Evolutionary conservation across 2,329 filamentous ascomycete species (phyloP), one percentile per base, ranked within the genome.

Genomic region (Exophiala calicioides): DNA sequence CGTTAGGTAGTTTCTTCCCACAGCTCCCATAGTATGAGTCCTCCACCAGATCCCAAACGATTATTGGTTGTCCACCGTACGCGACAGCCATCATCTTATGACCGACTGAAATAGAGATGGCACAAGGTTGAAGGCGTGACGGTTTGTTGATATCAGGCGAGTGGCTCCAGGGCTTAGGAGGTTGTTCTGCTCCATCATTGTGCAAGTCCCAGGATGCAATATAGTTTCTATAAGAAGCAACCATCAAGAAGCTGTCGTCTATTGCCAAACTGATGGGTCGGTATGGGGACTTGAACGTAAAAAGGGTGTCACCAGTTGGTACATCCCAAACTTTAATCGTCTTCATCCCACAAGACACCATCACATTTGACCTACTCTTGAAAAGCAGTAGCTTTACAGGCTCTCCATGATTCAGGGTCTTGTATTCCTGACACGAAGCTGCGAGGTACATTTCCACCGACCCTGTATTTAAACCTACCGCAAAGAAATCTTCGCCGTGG

Each of bases 401-500:
- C 26, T 60, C 57, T 10, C 44, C 41, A 40, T 60, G 50, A 13
- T 47, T 3, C 13, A 60, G 13, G 9, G 23, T 36, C 23, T 47
- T 45, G 9, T 46, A 27, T 47, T 58, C 52, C 20, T 48, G 43
- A 38, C 50, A 60, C 1, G 55, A 56, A 12, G 52, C 47, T 5
- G 58, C 47, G 30, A 56, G 21, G 51, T 51, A 61, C n/a, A 60
- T 18, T 10, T 47, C 31, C 20, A 57, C 27, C 2, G 40, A 44
- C 4, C 58, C 59, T 33, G 33, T 52, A 5, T 29, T 50, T 8
- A 55, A 49, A 3, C 60, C 33, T 4, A 58, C 52, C 8, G 53
- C 50, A 33, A 64, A 60, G 41, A 59, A 55, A 4, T 47, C 36
- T 24, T 50, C 57, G 10, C 44, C 47, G 21, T 47, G 48, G n/a